phyloP scores from a whole-genome alignment of 208 protist genomes.

The Zelonia costaricensis region DNA sequence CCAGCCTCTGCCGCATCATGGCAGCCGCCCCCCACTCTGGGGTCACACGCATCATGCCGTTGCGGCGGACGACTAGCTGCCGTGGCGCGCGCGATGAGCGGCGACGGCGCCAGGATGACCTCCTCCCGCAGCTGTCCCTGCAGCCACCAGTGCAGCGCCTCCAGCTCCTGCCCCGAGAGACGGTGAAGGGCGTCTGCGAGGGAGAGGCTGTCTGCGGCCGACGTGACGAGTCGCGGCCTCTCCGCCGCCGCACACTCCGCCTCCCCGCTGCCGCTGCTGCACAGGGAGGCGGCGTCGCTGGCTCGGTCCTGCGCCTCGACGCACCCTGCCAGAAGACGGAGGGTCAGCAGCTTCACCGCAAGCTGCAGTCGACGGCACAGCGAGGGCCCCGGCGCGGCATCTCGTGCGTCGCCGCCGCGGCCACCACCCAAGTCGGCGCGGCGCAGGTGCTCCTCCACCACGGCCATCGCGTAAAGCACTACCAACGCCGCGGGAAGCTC shows the following conservation, averaged over 20 bases:
- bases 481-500: slow-evolving; percentile 12
- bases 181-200: neutral
- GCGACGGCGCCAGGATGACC: neutral
- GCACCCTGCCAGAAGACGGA: slow-evolving; percentile 13
- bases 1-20: neutral
- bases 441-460: slow-evolving; percentile 42
- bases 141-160: slow-evolving; percentile 11
- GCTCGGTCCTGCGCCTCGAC: slow-evolving; percentile 9
- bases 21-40: neutral
- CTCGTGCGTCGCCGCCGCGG: neutral
- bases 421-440: slow-evolving; percentile 1
- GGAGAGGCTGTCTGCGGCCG: neutral
- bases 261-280: slow-evolving; percentile 11
- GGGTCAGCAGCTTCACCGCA: slow-evolving; percentile 20
- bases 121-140: neutral
- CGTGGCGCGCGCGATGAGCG: neutral
- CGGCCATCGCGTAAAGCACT: slow-evolving; percentile 26
- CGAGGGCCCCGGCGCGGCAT: neutral
- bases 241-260: no score
- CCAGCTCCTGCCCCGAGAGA: slow-evolving; percentile 1
- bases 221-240: no score
- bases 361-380: slow-evolving; percentile 14
- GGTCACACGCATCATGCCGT: no score
- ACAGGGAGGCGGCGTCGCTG: neutral
- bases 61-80: no score